Evolutionary conservation across 2,329 filamentous ascomycete genomes (phyloP).

Genomic region (Aspergillus luchuensis): DNA sequence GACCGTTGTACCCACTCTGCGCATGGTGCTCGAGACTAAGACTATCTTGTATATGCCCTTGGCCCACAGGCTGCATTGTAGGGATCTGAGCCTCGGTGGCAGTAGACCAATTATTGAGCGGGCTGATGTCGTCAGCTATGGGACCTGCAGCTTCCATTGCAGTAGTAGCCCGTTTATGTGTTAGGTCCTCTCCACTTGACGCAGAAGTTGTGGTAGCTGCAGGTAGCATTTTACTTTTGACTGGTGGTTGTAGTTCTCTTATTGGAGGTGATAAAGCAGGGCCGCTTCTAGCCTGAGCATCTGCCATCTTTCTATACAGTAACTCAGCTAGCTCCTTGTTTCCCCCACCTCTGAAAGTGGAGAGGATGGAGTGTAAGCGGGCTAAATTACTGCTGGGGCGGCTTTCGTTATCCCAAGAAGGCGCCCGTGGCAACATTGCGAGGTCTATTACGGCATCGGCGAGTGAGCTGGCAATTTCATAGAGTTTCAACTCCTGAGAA

Average conservation of each 20-base stretch:
- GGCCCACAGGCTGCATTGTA: neutral
- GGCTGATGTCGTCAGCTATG: neutral
- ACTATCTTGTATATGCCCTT: neutral
- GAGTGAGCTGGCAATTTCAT: slow-evolving; percentile 31
- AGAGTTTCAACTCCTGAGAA: slow-evolving; percentile 31
- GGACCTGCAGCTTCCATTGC: neutral
- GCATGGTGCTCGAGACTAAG: neutral
- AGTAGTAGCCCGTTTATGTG: neutral
- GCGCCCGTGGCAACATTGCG: slow-evolving; percentile 15
- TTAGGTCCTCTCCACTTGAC: neutral
- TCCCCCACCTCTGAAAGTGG: slow-evolving; percentile 24
- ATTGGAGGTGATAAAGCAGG: slow-evolving; percentile 6
- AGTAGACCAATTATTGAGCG: neutral
- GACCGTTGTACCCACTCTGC: neutral
- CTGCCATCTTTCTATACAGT: slow-evolving; percentile 28
- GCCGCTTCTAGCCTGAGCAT: slow-evolving; percentile 17
- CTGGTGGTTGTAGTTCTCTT: neutral
- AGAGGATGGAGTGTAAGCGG: slow-evolving; percentile 26
- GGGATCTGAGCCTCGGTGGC: neutral
- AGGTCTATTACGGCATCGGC: slow-evolving; percentile 27
- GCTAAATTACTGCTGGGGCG: slow-evolving; percentile 25
- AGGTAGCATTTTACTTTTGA: neutral
- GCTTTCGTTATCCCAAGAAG: slow-evolving; percentile 22
- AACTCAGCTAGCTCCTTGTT: slow-evolving; percentile 26
- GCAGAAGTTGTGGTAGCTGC: neutral